Percentiles rank a stretch among this genome's conserved stretches.
Conservation (phyloP, 441 rosid species). For the Gossypium gossypioides region DNA sequence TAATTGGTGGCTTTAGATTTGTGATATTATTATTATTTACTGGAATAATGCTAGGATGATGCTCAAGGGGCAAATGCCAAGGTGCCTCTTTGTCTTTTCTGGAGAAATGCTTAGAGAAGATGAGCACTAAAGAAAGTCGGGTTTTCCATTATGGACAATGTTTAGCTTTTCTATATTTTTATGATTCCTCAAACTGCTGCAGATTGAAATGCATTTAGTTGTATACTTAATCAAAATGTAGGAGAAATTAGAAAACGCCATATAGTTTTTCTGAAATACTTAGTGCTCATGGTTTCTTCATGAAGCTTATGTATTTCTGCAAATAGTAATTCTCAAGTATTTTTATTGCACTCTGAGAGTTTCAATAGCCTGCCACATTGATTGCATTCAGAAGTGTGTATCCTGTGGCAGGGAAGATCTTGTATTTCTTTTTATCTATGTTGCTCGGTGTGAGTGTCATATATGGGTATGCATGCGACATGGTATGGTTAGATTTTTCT, state of each 20-base stretch:
- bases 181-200: not conserved
- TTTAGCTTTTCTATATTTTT: constrained; percentile 1
- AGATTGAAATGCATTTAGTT: not conserved
- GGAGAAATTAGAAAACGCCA: not conserved
- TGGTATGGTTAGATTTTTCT: too few species aligned
- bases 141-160: not conserved
- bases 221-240: not conserved
- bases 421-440: not conserved
- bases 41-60: constrained; percentile 1
- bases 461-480: too few species aligned
- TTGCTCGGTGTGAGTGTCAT: too few species aligned
- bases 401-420: not conserved
- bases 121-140: not conserved
- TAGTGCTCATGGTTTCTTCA: not conserved
- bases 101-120: not conserved
- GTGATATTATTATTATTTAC: not conserved
- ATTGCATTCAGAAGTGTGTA: not conserved
- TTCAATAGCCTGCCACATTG: not conserved
- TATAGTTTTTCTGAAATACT: not conserved
- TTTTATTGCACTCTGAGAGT: not conserved
- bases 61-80: not conserved
- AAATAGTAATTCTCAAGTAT: not conserved
- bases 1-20: not conserved
- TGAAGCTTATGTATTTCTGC: not conserved
- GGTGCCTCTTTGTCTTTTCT: not conserved